Base-by-base conservation (phyloP, 202 grass and related monocot genomes). In the Thinopyrum obtusiflorum region DNA sequence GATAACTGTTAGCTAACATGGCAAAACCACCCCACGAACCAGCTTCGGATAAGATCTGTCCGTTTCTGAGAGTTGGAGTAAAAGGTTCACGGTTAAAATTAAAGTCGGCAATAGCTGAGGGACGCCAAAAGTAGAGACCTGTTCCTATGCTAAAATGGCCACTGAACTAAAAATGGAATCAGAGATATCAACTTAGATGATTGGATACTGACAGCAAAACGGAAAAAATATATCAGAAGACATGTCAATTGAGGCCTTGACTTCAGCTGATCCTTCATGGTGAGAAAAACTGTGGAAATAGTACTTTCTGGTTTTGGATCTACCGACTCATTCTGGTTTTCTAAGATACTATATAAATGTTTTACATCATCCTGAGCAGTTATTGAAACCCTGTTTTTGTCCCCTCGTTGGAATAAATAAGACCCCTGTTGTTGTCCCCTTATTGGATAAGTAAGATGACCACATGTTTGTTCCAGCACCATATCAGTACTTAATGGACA, bases 161-260 rank as follows among this genome's bases (percentile, higher is more conserved):
- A 61, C 18, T 33, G 60, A 68, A 82, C 47, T 59, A 44, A 82
- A 57, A 7, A 20, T 4, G 44, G 40, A 63, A 73, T 83, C 27
- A 13, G 60, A 81, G 42, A 82, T 42, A 87, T 60, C 69, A 87
- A 82, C 69, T 31, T 23, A 33, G 62, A 82, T 39, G 71, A 36
- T 53, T 53, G 46, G 26, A 84, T 68, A 24, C 61, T 60, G 51
- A 76, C 17, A 47, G 24, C 17, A 61, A 82, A 25, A 20, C 7
- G 1, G 23, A 35, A 42, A 37, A 7, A 28, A 65, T 26, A 27
- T 62, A 65, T 31, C 31, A 63, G 12, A 71, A 71, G 8, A 73
- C 11, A 18, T 51, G 36, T 69, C 36, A 36, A 61, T 46, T 71
- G 15, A 86, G 84, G 25, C 60, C 36, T 73, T 12, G 75, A 29